Evolutionary conservation across 2,329 filamentous ascomycete genomes (phyloP).

Genomic region (Sporothrix dimorphospora): DNA sequence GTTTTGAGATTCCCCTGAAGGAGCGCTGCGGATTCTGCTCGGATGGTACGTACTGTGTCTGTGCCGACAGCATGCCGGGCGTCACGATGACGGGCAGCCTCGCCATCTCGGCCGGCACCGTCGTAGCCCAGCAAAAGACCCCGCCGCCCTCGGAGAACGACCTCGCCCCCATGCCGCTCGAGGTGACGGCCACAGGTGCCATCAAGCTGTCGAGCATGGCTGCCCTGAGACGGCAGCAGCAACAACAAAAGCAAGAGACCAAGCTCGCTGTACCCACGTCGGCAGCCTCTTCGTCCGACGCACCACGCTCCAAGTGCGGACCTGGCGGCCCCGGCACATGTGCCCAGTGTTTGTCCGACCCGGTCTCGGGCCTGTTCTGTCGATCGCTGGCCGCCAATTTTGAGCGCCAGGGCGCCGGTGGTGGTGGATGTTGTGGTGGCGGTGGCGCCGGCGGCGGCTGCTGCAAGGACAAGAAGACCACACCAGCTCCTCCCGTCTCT

Average conservation of each 20-base stretch:
- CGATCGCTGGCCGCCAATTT: slow-evolving; percentile 74
- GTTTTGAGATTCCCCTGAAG: slow-evolving; percentile 51
- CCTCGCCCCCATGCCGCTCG: slow-evolving; percentile 58
- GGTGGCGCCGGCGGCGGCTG: slow-evolving; percentile 66
- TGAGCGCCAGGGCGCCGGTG: slow-evolving; percentile 44
- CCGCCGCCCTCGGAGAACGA: slow-evolving; percentile 65
- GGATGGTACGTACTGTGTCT: slow-evolving; percentile 80
- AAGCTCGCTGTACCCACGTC: slow-evolving; percentile 34
- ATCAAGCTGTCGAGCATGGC: slow-evolving; percentile 60
- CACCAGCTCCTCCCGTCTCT: background rate
- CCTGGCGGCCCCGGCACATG: slow-evolving; percentile 77
- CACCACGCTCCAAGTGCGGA: slow-evolving; percentile 53
- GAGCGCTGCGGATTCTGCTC: slow-evolving; percentile 83
- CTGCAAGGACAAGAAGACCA: slow-evolving; percentile 54
- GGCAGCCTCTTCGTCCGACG: slow-evolving; percentile 29
- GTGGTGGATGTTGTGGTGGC: slow-evolving; percentile 59
- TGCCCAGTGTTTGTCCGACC: slow-evolving; percentile 75
- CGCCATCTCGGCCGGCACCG: slow-evolving; percentile 34
- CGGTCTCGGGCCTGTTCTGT: slow-evolving; percentile 81
- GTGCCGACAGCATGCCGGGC: slow-evolving; percentile 60
- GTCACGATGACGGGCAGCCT: slow-evolving; percentile 45
- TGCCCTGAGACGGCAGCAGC: slow-evolving; percentile 40
- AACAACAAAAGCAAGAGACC: slow-evolving; percentile 34
- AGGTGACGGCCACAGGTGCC: slow-evolving; percentile 62
- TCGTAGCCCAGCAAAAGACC: slow-evolving; percentile 55